Percentiles rank a stretch among this genome's conserved stretches.
These are phyloP conservation scores for Talaromyces sp. DNA, from an alignment of 2,329 filamentous ascomycete genomes.

Conservation along the genomic window DNA sequence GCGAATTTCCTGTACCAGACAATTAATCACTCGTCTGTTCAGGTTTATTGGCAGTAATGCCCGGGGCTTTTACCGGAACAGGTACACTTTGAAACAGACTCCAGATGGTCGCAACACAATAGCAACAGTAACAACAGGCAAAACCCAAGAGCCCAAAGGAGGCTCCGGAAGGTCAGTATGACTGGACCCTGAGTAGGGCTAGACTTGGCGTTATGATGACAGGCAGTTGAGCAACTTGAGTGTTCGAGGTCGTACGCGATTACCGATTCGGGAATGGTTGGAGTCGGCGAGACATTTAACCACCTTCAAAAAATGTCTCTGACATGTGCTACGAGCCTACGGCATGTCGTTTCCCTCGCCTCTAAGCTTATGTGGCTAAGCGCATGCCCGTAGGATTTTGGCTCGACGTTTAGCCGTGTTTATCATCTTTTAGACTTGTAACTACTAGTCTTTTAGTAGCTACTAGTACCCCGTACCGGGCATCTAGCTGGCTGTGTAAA, in stretches of 20 bases:
- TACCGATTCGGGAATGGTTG: neutral
- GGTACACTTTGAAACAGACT: neutral
- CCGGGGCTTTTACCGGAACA: neutral
- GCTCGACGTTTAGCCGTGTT: neutral
- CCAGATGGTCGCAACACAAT: neutral
- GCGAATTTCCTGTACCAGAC: neutral
- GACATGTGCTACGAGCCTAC: neutral
- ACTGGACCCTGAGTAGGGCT: neutral
- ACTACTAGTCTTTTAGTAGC: neutral
- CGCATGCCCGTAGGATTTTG: neutral
- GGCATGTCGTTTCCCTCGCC: neutral
- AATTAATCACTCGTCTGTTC: neutral
- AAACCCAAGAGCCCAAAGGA: neutral
- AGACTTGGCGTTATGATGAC: neutral
- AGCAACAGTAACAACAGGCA: neutral
- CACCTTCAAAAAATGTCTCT: neutral
- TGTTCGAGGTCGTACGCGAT: neutral
- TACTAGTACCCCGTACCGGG: neutral
- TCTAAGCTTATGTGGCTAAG: neutral
- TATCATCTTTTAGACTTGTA: no score
- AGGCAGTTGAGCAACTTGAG: neutral
- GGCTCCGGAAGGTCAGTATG: neutral
- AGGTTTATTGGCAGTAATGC: neutral
- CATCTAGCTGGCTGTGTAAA: neutral
- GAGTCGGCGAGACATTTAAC: neutral